Evolutionary conservation across 805 yeast species (phyloP).

Genomic region (Suhomyces xylopsoci): DNA sequence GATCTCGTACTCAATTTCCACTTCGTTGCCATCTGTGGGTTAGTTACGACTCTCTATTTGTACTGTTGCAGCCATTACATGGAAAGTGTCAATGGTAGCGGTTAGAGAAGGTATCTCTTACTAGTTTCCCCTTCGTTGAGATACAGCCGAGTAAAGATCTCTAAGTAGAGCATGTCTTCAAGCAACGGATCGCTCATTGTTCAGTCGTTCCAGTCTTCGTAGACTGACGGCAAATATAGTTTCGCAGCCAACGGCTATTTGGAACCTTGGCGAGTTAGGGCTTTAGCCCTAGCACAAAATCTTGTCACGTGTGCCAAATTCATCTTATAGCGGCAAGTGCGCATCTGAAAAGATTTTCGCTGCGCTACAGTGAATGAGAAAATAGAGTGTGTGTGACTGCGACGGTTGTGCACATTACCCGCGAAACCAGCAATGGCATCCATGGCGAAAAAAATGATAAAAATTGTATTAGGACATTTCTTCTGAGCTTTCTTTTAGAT

Average conservation of each 20-base stretch:
- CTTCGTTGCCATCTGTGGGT: background rate
- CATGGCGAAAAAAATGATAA: slow-evolving; percentile 6
- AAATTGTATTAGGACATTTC: slow-evolving; percentile 4
- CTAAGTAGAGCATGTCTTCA: background rate
- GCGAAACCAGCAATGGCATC: background rate
- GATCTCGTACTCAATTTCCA: background rate
- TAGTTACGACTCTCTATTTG: background rate
- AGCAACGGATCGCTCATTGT: background rate
- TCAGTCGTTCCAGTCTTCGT: background rate
- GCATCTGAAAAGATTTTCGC: slow-evolving; percentile 3
- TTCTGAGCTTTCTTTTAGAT: slow-evolving; percentile 8
- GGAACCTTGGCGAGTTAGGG: background rate
- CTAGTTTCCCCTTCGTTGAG: background rate
- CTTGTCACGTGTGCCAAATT: too few species aligned
- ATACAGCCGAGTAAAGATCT: background rate
- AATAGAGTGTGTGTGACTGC: background rate
- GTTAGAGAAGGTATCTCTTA: background rate
- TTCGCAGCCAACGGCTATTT: background rate
- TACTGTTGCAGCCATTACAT: background rate
- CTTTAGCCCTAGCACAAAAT: background rate
- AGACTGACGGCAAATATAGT: background rate
- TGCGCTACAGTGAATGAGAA: background rate
- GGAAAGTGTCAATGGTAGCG: background rate
- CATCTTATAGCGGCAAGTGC: background rate
- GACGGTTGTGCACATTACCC: slow-evolving; percentile 2